Base-by-base conservation (phyloP, 257 asterid species). In the Fraxinus anomala region DNA sequence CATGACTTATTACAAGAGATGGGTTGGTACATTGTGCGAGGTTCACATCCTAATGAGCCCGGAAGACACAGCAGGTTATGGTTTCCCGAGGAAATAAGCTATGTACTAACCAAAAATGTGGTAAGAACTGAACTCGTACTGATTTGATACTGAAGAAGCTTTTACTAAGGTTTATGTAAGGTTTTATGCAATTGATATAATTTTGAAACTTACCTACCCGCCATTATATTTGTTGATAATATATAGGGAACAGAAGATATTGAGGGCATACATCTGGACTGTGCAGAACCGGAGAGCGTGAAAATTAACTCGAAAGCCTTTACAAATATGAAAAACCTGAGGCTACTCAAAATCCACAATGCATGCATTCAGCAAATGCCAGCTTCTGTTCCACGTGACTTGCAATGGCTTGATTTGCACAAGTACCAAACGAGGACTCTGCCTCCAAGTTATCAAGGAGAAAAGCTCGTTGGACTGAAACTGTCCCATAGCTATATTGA, bases 291-390 rank as follows among this genome's bases (percentile, higher is more conserved):
- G 16, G 40, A 66, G 36, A 73, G 59, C 36, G 21, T 73, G 73
- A 73, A 44, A 39, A 73, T 79, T 44, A 70, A 56, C 30, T 28
- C 70, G 19, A 73, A 19, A 21, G 78, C 73, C 24, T 79, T 79
- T 63, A 16, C 19, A 21, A 72, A 40, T 67, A 73, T 79, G 82
- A 42, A 66, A 14, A 73, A 34, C 40, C 68, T 73, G 56, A 70
- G 79, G 33, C 73, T 73, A 47, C 82, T 79, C n/a, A 73, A 73
- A 70, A 73, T 79, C 70, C 77, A 68, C 40, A 74, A 79, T 47
- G 79, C 75, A 23, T 6, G 70, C 54, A 49, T 68, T 77, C 47
- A 40, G 12, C 37, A 77, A 17, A 49, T 73, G 80, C 76, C 70
- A 26, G 33, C 69, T 69, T 5, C 26, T 34, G 49, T 77, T 33